Base-by-base conservation (phyloP, 805 yeast species). In the Zygoascus flipseniorum region DNA sequence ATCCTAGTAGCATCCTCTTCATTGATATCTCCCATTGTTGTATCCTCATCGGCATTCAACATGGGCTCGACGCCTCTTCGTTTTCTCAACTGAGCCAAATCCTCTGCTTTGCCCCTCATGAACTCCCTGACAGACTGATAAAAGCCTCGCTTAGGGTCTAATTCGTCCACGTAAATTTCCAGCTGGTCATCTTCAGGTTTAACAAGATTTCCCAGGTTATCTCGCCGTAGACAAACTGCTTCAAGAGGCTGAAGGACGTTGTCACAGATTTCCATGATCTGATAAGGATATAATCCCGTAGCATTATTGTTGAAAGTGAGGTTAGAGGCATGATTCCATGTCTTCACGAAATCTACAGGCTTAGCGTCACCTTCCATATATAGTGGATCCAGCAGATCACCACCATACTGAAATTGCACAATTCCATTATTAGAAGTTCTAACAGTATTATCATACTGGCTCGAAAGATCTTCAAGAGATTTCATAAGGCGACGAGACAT, bases 291-390 rank as follows among this genome's bases (percentile, higher is more conserved):
- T 53, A 90, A 69, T 2, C 85, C 80, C 31, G 62, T 60, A 16
- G 80, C 89, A 0, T 71, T 55, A 48, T 74, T 72, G 16, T 50
- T 48, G 58, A 81, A 82, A 1, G 96, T 86, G 53, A 88, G 73
- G 69, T 86, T 85, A 61, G 71, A 76, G 6, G 96, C 83, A 68
- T 93, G 99, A 58, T 83, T 89, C 99, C 99, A 93, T 23, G 96
- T 88, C 66, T 97, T 82, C 53, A 76, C 76, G 68, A 93, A 92
- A 67, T 95, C 89, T 37, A 93, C 99, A 0, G 99, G 99, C 62
- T 76, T 81, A 1, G 98, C 97, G 70, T 95, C 97, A 61, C 99
- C 99, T 72, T 95, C 99, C 99, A 93, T 93, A 71, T 92, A 97
- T 66, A 88, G 77, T 2, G 99, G 99, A 75, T 93, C 99, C 58